A percentile compares a stretch with the other conserved stretches of the same genome.
Evolutionary conservation across 2,329 filamentous ascomycete species (phyloP).

Genomic region (Basipetospora chlamydospora): DNA sequence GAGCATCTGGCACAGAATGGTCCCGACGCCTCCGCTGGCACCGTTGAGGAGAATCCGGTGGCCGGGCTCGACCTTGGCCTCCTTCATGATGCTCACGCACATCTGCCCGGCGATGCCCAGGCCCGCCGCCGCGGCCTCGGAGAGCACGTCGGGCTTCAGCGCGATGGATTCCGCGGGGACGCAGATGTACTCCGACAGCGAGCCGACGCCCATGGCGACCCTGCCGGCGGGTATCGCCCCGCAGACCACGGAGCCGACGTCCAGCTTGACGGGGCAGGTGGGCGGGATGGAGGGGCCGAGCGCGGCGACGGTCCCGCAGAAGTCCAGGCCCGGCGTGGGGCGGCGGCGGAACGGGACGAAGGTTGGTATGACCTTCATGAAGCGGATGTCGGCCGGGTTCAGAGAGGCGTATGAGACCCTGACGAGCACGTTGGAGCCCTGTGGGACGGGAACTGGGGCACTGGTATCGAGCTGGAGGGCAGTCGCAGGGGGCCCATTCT

Average conservation of each 20-base stretch:
- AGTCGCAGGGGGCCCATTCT: slow-evolving; percentile 12
- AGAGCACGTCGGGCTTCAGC: slow-evolving; percentile 12
- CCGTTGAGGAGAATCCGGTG: slow-evolving; percentile 13
- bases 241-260: slow-evolving; percentile 14
- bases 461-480: slow-evolving; percentile 13
- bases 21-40: slow-evolving; percentile 13
- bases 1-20: slow-evolving; percentile 11
- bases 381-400: slow-evolving; percentile 21
- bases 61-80: slow-evolving; percentile 10
- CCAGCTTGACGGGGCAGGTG: slow-evolving; percentile 6
- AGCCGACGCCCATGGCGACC: slow-evolving; percentile 16
- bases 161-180: slow-evolving; percentile 17
- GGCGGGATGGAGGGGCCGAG: slow-evolving; percentile 11
- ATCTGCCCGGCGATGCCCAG: slow-evolving; percentile 22
- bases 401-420: slow-evolving; percentile 19
- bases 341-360: slow-evolving; percentile 17
- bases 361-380: slow-evolving; percentile 15
- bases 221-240: slow-evolving; percentile 16
- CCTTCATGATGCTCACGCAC: slow-evolving; percentile 14
- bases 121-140: slow-evolving; percentile 13
- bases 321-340: slow-evolving; percentile 19
- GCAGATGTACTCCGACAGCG: slow-evolving; percentile 19
- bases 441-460: slow-evolving; percentile 9
- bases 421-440: slow-evolving; percentile 14
- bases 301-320: slow-evolving; percentile 18